Percentiles rank a stretch among this genome's conserved stretches.
These are phyloP conservation scores for Fomitopsis palustris DNA, from an alignment of 1,284 basidiomycete species.

Conservation along the genomic window DNA sequence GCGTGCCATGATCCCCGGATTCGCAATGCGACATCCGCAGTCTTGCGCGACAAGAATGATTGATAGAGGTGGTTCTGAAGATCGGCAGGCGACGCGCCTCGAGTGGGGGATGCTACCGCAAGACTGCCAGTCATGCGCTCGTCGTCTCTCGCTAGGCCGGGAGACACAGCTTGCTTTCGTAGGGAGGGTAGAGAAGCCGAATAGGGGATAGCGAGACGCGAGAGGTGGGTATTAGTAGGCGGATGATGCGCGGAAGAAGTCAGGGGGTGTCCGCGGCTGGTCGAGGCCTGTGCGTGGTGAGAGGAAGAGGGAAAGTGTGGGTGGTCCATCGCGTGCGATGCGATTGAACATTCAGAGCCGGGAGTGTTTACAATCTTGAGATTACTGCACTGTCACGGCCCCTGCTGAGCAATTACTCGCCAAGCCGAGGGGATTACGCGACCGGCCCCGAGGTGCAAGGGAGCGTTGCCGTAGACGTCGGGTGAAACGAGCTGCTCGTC, in stretches of 20 bases:
- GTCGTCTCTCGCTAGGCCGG: not conserved
- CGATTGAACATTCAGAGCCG: not conserved
- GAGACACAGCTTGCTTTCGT: constrained; percentile 3
- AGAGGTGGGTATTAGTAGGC: not conserved
- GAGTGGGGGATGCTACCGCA: constrained; percentile 12
- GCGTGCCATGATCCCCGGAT: constrained; percentile 73
- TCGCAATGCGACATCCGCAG: constrained; percentile 73
- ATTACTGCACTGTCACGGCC: not conserved
- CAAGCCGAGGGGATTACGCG: not conserved
- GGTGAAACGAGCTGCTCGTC: not conserved
- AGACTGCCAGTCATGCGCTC: constrained; percentile 12
- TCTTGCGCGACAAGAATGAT: constrained; percentile 68
- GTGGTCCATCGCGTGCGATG: not conserved
- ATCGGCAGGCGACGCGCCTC: constrained; percentile 36
- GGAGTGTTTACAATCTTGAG: not conserved
- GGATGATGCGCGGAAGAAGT: not conserved
- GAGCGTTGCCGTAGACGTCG: not conserved
- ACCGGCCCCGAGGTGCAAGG: not conserved
- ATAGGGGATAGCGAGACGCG: constrained; percentile 8
- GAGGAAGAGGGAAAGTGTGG: not conserved
- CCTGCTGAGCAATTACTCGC: not conserved
- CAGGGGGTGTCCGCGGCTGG: not conserved
- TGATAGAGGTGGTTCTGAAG: constrained; percentile 73
- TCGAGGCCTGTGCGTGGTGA: not conserved
- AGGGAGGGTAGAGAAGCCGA: constrained; percentile 8